Evolutionary conservation across 768 basidiomycete species (phyloP).

Genomic region (Russula griseocarnosa): DNA sequence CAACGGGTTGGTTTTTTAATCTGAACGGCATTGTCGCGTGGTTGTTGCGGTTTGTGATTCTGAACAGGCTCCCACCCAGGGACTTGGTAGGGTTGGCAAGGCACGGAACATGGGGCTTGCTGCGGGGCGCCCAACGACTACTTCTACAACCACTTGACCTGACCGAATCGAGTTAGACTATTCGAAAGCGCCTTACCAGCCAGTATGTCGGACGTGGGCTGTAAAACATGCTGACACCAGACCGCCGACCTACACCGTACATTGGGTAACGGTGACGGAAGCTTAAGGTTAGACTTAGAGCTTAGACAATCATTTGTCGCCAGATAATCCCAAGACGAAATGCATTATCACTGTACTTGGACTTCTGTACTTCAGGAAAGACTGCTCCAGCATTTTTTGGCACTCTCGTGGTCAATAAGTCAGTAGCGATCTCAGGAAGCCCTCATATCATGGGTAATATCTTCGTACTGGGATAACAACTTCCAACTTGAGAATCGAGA

Average conservation of each 20-base stretch:
- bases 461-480: neutral
- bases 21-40: neutral
- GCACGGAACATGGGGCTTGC: neutral
- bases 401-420: no score
- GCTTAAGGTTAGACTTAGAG: neutral
- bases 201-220: neutral
- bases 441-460: no score
- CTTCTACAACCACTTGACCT: neutral
- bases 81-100: neutral
- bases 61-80: neutral
- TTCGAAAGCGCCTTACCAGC: neutral
- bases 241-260: neutral
- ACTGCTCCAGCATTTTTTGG: no score
- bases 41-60: constrained; percentile 1
- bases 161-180: constrained; percentile 1
- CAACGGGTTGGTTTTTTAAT: neutral
- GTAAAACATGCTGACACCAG: neutral
- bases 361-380: neutral
- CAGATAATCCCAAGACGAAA: neutral
- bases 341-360: no score
- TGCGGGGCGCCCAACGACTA: neutral
- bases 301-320: neutral
- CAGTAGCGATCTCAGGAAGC: no score
- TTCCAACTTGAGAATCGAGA: neutral
- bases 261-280: neutral